phyloP scores from a whole-genome alignment of 257 asterid genomes.

The Galeopsis tetrahit region DNA sequence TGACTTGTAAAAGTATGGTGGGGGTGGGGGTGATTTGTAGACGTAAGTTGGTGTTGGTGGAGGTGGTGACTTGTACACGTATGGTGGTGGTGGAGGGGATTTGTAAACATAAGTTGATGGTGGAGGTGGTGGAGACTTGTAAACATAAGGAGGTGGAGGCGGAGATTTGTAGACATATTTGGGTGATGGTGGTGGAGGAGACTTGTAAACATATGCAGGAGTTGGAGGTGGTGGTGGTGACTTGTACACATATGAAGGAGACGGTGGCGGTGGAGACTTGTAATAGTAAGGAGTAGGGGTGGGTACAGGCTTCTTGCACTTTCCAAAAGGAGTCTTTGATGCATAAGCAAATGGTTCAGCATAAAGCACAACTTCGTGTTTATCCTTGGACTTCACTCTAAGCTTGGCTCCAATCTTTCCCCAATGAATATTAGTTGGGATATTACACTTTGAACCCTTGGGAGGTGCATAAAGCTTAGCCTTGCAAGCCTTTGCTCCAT shows the following conservation, averaged over 20 bases:
- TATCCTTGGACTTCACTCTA: constrained; percentile 58
- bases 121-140: constrained; percentile 36
- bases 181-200: constrained; percentile 39
- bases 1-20: constrained; percentile 29
- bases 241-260: constrained; percentile 36
- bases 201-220: not conserved
- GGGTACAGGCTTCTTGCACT: constrained; percentile 56
- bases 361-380: constrained; percentile 63
- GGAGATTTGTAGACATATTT: not conserved
- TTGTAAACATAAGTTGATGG: constrained; percentile 30
- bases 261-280: constrained; percentile 57
- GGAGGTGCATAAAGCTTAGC: constrained; percentile 76
- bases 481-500: constrained; percentile 72
- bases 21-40: constrained; percentile 41
- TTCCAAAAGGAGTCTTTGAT: constrained; percentile 57
- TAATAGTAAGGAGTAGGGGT: constrained; percentile 59
- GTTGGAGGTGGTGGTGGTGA: constrained; percentile 51
- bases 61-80: constrained; percentile 35
- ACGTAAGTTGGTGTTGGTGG: constrained; percentile 21
- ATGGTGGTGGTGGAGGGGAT: constrained; percentile 34
- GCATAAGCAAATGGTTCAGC: constrained; percentile 84
- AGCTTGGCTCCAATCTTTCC: constrained; percentile 68
- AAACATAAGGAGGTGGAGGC: constrained; percentile 13
- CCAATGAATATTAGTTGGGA: constrained; percentile 56
- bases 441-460: constrained; percentile 59